Percentiles rank a stretch among this genome's conserved stretches.
Evolutionary conservation across 1,284 basidiomycete genomes (phyloP).

Genomic region (Irpex sp.): DNA sequence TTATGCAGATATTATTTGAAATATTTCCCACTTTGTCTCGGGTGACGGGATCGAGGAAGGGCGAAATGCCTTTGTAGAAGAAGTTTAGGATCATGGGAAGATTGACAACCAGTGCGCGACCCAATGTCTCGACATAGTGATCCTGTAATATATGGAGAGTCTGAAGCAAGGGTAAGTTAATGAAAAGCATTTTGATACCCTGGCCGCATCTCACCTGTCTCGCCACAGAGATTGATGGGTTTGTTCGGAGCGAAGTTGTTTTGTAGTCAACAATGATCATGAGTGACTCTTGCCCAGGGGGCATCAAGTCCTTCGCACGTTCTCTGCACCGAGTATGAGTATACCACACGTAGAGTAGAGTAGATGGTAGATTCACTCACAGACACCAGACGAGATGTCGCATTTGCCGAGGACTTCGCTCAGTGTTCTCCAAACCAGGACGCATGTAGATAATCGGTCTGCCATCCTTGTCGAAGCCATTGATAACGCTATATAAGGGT

Average conservation of each 20-base stretch:
- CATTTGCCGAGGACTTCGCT: constrained; percentile 71
- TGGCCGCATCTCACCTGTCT: constrained; percentile 46
- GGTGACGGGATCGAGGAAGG: constrained; percentile 89
- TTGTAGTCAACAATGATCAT: constrained; percentile 85
- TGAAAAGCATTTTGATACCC: background rate
- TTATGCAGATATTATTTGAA: background rate
- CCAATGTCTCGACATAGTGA: constrained; percentile 89
- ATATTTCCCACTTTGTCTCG: constrained; percentile 69
- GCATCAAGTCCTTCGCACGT: constrained; percentile 84
- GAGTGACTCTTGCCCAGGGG: constrained; percentile 75
- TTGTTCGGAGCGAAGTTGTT: constrained; percentile 74
- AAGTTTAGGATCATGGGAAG: constrained; percentile 77
- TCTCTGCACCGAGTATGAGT: constrained; percentile 45
- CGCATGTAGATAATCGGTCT: constrained; percentile 83
- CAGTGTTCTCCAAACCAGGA: constrained; percentile 80
- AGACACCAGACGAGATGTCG: constrained; percentile 81
- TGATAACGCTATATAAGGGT: constrained; percentile 53
- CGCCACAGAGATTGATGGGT: constrained; percentile 76
- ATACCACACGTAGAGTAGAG: background rate
- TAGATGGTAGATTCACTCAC: constrained; percentile 41
- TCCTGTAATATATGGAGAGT: constrained; percentile 84
- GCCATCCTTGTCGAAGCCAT: constrained; percentile 80
- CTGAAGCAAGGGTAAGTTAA: constrained; percentile 24
- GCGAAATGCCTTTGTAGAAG: constrained; percentile 85
- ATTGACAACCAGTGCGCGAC: constrained; percentile 82